Conservation (phyloP, 345 rosid species). For the Citrus australasica region DNA sequence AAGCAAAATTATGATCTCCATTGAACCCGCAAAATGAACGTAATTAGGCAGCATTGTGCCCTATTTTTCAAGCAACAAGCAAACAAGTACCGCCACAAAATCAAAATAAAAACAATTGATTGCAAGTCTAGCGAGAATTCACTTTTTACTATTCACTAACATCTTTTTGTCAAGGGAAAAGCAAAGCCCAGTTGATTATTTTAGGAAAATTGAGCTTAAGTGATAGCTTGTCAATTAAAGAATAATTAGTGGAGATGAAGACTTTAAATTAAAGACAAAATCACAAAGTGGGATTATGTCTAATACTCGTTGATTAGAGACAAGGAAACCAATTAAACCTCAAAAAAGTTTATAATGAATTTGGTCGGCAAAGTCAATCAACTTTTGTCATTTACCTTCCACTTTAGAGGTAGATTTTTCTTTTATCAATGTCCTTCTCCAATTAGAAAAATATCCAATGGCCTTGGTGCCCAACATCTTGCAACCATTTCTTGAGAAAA, state of each 20-base stretch:
- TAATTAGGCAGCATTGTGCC: conserved; percentile 11
- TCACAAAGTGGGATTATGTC: conserved; percentile 6
- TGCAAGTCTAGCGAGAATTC: neutral
- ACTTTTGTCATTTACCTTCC: neutral
- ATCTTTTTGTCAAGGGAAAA: neutral
- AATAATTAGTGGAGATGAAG: conserved; percentile 8
- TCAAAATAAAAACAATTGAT: conserved; percentile 6
- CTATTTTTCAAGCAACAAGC: conserved; percentile 17
- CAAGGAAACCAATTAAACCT: conserved; percentile 20
- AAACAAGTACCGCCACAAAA: conserved; percentile 1
- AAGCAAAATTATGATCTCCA: neutral
- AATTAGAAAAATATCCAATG: conserved; percentile 5
- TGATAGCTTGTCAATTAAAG: neutral
- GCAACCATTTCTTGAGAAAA: neutral
- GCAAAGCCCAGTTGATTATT: neutral
- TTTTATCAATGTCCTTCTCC: neutral
- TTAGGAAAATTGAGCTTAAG: neutral
- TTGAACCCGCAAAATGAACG: neutral
- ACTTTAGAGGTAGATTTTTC: neutral
- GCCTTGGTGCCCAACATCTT: conserved; percentile 2
- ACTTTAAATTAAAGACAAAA: conserved; percentile 5
- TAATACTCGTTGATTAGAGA: conserved; percentile 16
- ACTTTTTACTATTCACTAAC: neutral
- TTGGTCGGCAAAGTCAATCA: conserved; percentile 27
- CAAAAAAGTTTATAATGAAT: conserved; percentile 14